Percentiles rank a stretch among this genome's conserved stretches.
phyloP scores from a whole-genome alignment of 1,284 basidiomycete species.

The Leccinum pachyderme region DNA sequence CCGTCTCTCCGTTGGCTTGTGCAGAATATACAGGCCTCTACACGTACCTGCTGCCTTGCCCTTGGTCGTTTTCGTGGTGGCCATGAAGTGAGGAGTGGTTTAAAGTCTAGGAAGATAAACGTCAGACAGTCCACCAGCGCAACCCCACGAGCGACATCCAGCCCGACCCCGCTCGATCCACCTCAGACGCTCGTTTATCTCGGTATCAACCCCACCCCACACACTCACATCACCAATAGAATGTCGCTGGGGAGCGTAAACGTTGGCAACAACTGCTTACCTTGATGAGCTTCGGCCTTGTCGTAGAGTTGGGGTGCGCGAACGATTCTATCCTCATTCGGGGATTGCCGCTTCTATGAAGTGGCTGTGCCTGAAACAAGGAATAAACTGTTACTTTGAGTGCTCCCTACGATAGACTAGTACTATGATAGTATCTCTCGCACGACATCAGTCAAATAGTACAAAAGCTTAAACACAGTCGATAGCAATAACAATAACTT shows the following conservation, averaged over 20 bases:
- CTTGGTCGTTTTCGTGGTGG: conserved; percentile 62
- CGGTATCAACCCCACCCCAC: background rate
- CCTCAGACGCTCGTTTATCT: conserved; percentile 2
- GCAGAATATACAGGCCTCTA: background rate
- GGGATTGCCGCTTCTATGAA: conserved; percentile 19
- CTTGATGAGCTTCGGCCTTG: conserved; percentile 28
- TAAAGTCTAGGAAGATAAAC: background rate
- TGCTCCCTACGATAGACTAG: no score
- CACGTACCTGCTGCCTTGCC: conserved; percentile 54
- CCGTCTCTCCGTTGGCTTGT: conserved; percentile 1
- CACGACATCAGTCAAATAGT: background rate
- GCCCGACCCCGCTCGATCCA: conserved; percentile 19
- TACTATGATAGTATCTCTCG: background rate
- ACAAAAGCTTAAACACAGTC: background rate
- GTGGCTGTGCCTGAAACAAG: conserved; percentile 21
- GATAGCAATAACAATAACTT: conserved; percentile 24
- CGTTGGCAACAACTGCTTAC: conserved; percentile 11
- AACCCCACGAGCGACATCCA: conserved; percentile 16
- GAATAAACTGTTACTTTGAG: no score
- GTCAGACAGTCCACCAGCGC: background rate
- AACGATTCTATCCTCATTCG: conserved; percentile 7
- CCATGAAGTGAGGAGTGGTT: conserved; percentile 40
- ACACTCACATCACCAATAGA: background rate
- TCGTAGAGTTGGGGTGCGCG: conserved; percentile 17
- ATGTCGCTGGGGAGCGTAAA: background rate